Base-by-base conservation (phyloP, 805 yeast species). In the Nakazawaea ambrosiae region DNA sequence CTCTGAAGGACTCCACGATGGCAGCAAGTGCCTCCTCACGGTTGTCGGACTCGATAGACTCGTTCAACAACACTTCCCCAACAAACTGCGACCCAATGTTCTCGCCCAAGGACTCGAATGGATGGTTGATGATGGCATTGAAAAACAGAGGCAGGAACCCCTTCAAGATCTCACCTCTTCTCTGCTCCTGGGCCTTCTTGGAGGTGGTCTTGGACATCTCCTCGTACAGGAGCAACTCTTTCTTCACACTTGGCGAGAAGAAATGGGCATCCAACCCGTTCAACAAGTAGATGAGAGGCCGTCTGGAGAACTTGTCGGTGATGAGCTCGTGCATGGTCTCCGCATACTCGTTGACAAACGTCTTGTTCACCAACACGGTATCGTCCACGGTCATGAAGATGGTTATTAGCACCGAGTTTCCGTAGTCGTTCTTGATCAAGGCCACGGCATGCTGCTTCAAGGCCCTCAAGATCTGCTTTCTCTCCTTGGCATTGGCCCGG, bases 381-480 rank as follows among this genome's bases (percentile, higher is more conserved):
- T 90, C 98, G 66, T 90, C 98, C 40, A 89, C 92, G 20, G 90
- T 79, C 74, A 82, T 70, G 60, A 85, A 80, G 29, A 87, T 64
- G 10, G 90, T 74, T 48, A 76, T 81, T 45, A 89, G 70, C 11
- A 89, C 97, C 32, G 70, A 50, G 58, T 85, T 82, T 55, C 98
- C 98, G 55, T 74, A 73, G 59, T 89, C 96, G 57, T 90, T 90
- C 45, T 77, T 74, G 38, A 86, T 78, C 57, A 89, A 68, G 44
- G 80, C 81, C 32, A 69, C 65, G n/a, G 79, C 81, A 60, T 87
- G 96, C 23, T 73, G 73, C 54, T 80, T 84, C 58, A 90, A 71
- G 12, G 80, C 56, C 60, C 73, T 84, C 45, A 89, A 66, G 39
- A 90, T 75, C 34, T 57, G 55, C 62, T 89, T 90, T 67, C 96